phyloP scores from a whole-genome alignment of 192 early-diverging fungal species.

The Coemansia sp. region DNA sequence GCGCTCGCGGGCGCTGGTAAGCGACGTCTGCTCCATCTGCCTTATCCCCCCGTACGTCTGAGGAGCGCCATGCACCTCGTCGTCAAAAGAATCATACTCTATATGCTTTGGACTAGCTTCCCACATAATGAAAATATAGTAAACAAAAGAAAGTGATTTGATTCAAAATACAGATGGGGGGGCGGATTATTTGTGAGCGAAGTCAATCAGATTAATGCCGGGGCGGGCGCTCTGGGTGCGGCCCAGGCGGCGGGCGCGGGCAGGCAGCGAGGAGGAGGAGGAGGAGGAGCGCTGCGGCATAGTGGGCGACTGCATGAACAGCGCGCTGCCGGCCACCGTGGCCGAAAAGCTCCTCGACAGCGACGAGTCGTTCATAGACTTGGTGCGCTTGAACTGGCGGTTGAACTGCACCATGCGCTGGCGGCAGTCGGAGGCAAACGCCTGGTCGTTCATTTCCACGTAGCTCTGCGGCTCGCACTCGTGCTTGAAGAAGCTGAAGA shows the following conservation, averaged over 20 bases:
- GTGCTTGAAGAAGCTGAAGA: constrained; percentile 59
- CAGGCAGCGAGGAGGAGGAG: constrained; percentile 32
- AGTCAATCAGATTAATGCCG: constrained; percentile 41
- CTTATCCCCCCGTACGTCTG: constrained; percentile 45
- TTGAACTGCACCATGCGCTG: constrained; percentile 55
- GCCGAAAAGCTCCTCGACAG: constrained; percentile 16
- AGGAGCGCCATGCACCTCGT: constrained; percentile 1
- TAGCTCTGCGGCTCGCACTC: constrained; percentile 74
- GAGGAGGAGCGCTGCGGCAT: constrained; percentile 5
- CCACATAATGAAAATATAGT: constrained; percentile 26
- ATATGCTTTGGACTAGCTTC: constrained; percentile 14
- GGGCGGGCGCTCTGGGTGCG: constrained; percentile 50
- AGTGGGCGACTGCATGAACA: constrained; percentile 38
- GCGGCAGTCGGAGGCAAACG: constrained; percentile 55
- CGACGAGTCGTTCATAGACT: constrained; percentile 49
- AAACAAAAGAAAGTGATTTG: constrained; percentile 7
- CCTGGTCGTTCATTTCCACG: constrained; percentile 75
- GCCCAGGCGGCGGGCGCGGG: constrained; percentile 15
- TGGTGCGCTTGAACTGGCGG: constrained; percentile 56
- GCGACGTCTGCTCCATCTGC: constrained; percentile 50
- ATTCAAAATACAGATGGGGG: constrained; percentile 8
- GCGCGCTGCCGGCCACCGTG: constrained; percentile 12
- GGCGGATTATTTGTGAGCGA: constrained; percentile 12
- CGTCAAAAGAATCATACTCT: constrained; percentile 45
- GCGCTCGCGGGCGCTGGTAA: constrained; percentile 26